Conservation (phyloP, 768 basidiomycete genomes). For the Mycena capillaripes region DNA sequence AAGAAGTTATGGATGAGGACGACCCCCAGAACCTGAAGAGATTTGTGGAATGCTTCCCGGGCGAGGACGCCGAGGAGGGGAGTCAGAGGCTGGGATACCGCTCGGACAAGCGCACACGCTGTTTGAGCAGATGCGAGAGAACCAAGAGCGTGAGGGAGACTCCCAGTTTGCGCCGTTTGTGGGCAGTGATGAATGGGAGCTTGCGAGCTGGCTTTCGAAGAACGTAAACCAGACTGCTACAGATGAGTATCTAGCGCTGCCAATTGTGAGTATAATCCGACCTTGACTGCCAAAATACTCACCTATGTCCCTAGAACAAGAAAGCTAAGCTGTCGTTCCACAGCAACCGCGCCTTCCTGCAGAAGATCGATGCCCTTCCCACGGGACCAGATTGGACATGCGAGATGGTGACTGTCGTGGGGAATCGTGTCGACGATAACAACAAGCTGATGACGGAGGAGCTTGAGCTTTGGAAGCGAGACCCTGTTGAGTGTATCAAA, state of each 20-base stretch:
- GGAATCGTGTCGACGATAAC: constrained; percentile 21
- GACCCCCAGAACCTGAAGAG: neutral
- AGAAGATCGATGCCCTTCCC: constrained; percentile 40
- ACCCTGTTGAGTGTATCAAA: constrained; percentile 41
- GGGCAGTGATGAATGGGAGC: constrained; percentile 37
- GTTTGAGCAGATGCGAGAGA: neutral
- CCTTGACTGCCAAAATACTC: neutral
- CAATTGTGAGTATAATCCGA: neutral
- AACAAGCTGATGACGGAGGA: constrained; percentile 3
- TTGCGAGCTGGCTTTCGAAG: constrained; percentile 45
- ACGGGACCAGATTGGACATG: constrained; percentile 40
- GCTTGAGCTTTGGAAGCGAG: constrained; percentile 25
- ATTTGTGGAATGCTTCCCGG: no score
- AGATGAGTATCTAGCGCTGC: constrained; percentile 46
- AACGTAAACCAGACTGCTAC: constrained; percentile 42
- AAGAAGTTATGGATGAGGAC: neutral
- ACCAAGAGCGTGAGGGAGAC: neutral
- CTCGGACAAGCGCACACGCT: neutral
- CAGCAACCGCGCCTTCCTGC: constrained; percentile 31
- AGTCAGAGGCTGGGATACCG: neutral
- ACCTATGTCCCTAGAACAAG: neutral
- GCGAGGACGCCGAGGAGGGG: neutral
- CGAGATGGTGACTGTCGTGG: constrained; percentile 35
- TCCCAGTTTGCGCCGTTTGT: constrained; percentile 43
- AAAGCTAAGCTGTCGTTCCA: constrained; percentile 4